These are phyloP conservation scores for Angomonas ambiguus DNA, from an alignment of 208 protist species.

Conservation along the genomic window DNA sequence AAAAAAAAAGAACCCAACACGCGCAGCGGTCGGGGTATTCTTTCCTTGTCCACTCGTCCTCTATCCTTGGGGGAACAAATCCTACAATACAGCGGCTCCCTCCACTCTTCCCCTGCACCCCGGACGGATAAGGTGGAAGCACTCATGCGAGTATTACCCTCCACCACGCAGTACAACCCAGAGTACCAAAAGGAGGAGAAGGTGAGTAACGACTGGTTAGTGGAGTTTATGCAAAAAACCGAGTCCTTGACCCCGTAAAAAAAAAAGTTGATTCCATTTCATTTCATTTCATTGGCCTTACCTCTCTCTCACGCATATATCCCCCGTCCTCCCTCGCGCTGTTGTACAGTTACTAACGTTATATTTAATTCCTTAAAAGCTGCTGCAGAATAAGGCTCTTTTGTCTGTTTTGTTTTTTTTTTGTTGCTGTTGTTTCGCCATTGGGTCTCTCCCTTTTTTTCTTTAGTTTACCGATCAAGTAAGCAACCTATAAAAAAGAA, in stretches of 20 bases:
- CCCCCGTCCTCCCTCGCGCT: too few species aligned
- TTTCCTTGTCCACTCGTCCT: not conserved
- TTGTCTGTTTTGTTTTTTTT: constrained; percentile 9
- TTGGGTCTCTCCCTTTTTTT: too few species aligned
- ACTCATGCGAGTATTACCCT: constrained; percentile 28
- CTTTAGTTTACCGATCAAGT: too few species aligned
- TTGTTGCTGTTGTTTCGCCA: not conserved
- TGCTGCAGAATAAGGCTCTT: constrained; percentile 14
- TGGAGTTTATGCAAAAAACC: not conserved
- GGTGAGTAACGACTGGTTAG: not conserved
- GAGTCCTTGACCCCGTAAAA: not conserved
- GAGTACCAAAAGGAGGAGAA: constrained; percentile 15
- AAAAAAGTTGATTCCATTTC: too few species aligned
- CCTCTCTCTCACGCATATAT: too few species aligned
- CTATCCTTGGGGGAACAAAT: not conserved
- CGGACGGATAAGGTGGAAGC: constrained; percentile 15
- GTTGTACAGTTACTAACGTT: too few species aligned
- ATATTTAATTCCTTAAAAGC: too few species aligned
- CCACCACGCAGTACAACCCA: constrained; percentile 32
- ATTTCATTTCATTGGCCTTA: too few species aligned
- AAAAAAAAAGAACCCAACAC: not conserved
- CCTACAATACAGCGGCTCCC: not conserved
- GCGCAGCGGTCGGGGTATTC: not conserved
- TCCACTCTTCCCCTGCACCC: not conserved
- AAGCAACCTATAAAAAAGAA: not conserved